These are phyloP conservation scores for Actinidia chinensis DNA, from an alignment of 179 eudicot species.

Conservation along the genomic window DNA sequence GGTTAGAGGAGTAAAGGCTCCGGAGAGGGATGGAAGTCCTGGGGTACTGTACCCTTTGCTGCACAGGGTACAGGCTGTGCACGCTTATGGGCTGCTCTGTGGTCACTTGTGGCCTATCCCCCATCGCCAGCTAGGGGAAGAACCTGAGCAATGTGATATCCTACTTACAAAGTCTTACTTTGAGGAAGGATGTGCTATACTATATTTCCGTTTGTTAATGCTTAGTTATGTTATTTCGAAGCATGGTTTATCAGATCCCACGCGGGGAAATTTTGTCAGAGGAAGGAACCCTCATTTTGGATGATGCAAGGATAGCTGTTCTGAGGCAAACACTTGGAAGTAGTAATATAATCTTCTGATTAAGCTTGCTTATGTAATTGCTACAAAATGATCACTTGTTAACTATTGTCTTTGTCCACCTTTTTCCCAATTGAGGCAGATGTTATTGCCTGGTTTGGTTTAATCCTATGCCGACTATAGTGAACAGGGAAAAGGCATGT, in stretches of 20 bases:
- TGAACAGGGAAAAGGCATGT: background rate
- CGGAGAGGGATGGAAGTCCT: no score
- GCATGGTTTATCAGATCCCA: background rate
- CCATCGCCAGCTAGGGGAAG: background rate
- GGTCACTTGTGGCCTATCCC: no score
- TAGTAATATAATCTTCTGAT: slow-evolving; percentile 1
- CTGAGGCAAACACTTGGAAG: background rate
- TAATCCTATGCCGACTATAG: background rate
- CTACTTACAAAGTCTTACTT: background rate
- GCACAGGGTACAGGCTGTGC: no score
- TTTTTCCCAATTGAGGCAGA: no score
- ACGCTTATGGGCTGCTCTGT: no score
- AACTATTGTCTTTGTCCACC: no score
- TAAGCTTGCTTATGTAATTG: background rate
- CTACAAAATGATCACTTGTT: no score
- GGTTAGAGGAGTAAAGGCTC: no score
- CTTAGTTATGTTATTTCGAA: background rate
- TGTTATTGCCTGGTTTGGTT: background rate
- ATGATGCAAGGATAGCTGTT: background rate
- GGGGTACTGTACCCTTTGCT: no score
- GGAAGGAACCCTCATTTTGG: background rate
- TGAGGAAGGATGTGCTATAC: background rate
- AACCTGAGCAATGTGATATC: background rate
- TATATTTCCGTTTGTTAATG: background rate
- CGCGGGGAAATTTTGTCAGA: background rate